phyloP scores from a whole-genome alignment of 345 rosid genomes.

The Acer negundo region DNA sequence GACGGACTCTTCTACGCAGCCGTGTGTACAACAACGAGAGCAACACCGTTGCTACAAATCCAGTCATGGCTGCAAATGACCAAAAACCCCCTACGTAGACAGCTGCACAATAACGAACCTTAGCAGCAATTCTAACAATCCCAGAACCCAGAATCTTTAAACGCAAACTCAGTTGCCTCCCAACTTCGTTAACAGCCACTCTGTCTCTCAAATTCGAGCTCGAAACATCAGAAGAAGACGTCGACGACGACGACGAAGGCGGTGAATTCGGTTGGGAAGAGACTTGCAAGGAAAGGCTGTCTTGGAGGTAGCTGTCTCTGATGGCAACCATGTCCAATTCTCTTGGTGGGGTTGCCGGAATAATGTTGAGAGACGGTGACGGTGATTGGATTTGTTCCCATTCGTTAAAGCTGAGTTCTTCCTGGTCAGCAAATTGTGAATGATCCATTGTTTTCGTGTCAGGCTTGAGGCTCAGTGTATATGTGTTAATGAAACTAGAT shows the following conservation, averaged over 20 bases:
- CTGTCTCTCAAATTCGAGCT: background rate
- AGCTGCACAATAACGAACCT: conserved; percentile 19
- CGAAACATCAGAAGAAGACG: conserved; percentile 14
- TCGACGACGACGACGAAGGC: conserved; percentile 9
- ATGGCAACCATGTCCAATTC: conserved; percentile 17
- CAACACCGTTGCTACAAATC: conserved; percentile 27
- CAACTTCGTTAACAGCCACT: background rate
- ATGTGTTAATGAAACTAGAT: no score
- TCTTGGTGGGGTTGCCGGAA: background rate
- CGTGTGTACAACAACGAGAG: conserved; percentile 21
- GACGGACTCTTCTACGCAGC: conserved; percentile 20
- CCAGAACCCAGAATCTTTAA: conserved; percentile 24
- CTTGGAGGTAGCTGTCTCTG: conserved; percentile 16
- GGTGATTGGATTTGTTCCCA: conserved; percentile 41
- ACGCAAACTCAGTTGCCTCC: conserved; percentile 16
- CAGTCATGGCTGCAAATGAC: conserved; percentile 29
- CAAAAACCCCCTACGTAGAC: conserved; percentile 28
- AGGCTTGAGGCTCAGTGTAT: background rate
- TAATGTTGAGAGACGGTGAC: background rate
- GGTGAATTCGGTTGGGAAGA: conserved; percentile 13
- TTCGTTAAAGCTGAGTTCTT: conserved; percentile 35
- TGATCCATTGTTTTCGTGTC: conserved; percentile 23
- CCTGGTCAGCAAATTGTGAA: conserved; percentile 19
- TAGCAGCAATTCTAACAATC: conserved; percentile 25
- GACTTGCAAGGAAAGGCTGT: conserved; percentile 23